A percentile compares a stretch with the other conserved stretches of the same genome.
Conservation (phyloP, 2,329 filamentous ascomycete species). For the Xylariomycetidae sp. region DNA sequence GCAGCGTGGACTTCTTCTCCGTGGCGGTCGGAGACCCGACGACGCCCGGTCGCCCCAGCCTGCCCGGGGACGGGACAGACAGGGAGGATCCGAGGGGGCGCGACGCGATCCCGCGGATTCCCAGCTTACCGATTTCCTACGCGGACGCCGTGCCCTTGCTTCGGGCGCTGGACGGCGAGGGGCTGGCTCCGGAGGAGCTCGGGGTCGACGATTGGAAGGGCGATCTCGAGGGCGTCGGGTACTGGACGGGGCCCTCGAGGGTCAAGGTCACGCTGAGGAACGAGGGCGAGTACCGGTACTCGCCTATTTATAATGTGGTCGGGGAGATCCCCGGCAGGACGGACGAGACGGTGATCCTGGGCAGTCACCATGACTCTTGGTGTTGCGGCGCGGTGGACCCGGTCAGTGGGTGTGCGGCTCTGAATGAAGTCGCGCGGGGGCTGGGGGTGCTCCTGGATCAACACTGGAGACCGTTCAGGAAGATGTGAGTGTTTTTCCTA, state of each 20-base stretch:
- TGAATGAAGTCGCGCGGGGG: conserved; percentile 64
- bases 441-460: conserved; percentile 59
- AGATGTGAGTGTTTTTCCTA: conserved; percentile 6
- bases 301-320: conserved; percentile 52
- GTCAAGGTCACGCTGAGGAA: conserved; percentile 55
- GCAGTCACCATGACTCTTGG: conserved; percentile 73
- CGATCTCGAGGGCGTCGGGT: conserved; percentile 9
- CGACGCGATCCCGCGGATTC: conserved; percentile 40
- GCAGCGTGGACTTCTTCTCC: conserved; percentile 64
- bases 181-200: conserved; percentile 33
- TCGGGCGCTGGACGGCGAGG: conserved; percentile 63
- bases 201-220: conserved; percentile 10
- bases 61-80: conserved; percentile 53
- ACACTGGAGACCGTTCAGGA: conserved; percentile 59
- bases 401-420: conserved; percentile 64
- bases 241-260: conserved; percentile 9
- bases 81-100: conserved; percentile 56
- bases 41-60: conserved; percentile 68
- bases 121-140: conserved; percentile 69
- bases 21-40: conserved; percentile 53
- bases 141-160: conserved; percentile 64
- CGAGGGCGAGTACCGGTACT: conserved; percentile 15
- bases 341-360: conserved; percentile 65
- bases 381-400: conserved; percentile 69
- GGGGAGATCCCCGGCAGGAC: conserved; percentile 66